phyloP scores from a whole-genome alignment of 2,329 filamentous ascomycete genomes.

The Gaeumannomyces tritici region DNA sequence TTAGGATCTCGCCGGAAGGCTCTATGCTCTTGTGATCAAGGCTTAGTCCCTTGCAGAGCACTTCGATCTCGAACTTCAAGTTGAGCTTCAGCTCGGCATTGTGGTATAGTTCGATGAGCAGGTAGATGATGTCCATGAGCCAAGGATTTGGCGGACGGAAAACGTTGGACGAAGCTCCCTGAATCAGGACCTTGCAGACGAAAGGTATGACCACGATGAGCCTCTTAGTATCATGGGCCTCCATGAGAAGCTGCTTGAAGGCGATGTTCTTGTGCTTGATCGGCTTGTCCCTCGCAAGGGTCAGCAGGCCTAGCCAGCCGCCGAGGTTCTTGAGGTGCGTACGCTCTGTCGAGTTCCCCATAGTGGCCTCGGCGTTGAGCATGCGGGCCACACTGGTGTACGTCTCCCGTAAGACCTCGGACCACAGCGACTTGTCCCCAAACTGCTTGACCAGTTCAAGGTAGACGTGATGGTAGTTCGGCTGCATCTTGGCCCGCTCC shows the following conservation, averaged over 20 bases:
- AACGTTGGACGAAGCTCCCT: conserved; percentile 75
- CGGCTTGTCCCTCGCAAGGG: conserved; percentile 85
- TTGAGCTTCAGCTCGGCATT: conserved; percentile 91
- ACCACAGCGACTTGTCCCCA: conserved; percentile 68
- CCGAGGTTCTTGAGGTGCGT: conserved; percentile 88
- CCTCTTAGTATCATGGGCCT: conserved; percentile 87
- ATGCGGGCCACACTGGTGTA: conserved; percentile 78
- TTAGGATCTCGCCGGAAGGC: conserved; percentile 76
- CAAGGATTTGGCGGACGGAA: conserved; percentile 95
- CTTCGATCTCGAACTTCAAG: conserved; percentile 97
- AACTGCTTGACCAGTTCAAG: conserved; percentile 81
- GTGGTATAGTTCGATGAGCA: conserved; percentile 90
- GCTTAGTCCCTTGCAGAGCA: conserved; percentile 84
- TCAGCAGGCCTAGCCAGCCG: conserved; percentile 86
- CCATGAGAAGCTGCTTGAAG: conserved; percentile 89
- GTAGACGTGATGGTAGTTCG: conserved; percentile 92
- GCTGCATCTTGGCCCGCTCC: conserved; percentile 92
- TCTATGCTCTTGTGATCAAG: conserved; percentile 91
- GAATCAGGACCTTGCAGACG: conserved; percentile 88
- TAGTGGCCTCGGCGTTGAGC: conserved; percentile 80
- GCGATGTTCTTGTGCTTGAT: conserved; percentile 96
- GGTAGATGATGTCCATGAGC: conserved; percentile 89
- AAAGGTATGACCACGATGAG: conserved; percentile 92
- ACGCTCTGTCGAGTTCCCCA: conserved; percentile 77
- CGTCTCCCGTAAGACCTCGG: conserved; percentile 86